Base-by-base conservation (phyloP, 371 early-diverging fungal genomes). In the Batkoa obscura region DNA sequence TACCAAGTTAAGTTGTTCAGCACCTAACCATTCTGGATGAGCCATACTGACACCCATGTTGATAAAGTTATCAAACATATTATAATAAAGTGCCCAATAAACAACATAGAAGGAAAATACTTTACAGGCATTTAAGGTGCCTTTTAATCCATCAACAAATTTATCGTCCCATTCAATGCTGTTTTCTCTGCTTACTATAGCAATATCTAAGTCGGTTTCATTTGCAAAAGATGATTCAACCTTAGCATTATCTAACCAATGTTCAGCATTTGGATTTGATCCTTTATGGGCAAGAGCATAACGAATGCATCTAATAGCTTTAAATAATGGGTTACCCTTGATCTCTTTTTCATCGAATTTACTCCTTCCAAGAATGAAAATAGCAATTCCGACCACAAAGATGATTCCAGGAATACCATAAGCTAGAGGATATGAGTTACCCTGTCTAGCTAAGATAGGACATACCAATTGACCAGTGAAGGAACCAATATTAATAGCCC, bases 401-500 rank as follows among this genome's bases (percentile, higher is more conserved):
- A 81, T 75, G 42, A 76, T 66, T n/a, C 78, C 68, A 5, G 87
- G 84, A 48, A 84, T 63, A 53, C 81, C 69, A 58, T 68, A 86
- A 3, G 84, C 84, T 8, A 45, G 17, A 13, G 56, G 35, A 58
- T 63, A 66, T 54, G 58, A 66, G 36, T 60, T 62, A 55, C 58
- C 57, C 47, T 63, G 60, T 56, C 66, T 67, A 36, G 62, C 66
- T 9, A 59, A 43, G 37, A 59, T 60, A 34, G 68, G 64, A 6
- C 63, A 66, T 39, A 70, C 58, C 39, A 60, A 17, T 37, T 47
- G 46, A 37, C 57, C 57, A 6, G 38, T 6, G 34, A 56, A 48
- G 1, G 81, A 72, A 34, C 91, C 88, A 50, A 80, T 56, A 58
- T 89, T 89, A 61, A 93, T 83, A 51, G 81, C 73, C 75, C 83